Conservation (phyloP, 108 stramenopile species). For the Poteriospumella lacustris region DNA sequence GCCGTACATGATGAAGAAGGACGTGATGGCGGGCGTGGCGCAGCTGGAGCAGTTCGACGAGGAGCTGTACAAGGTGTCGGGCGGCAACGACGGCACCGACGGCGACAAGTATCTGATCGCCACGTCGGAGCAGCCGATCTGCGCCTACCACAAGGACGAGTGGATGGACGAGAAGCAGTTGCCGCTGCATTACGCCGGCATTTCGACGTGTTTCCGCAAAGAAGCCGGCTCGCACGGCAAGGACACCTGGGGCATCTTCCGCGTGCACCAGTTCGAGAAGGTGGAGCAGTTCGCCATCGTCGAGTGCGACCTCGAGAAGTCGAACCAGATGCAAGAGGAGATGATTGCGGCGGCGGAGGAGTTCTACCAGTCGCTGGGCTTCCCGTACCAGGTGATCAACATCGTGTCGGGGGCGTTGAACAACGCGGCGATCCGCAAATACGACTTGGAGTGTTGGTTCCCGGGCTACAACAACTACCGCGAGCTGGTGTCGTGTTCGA, state of each 20-base stretch:
- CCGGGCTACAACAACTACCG: slow-evolving; percentile 92
- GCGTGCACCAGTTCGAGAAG: slow-evolving; percentile 99
- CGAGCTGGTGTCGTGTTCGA: slow-evolving; percentile 95
- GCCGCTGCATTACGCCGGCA: slow-evolving; percentile 76
- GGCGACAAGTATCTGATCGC: slow-evolving; percentile 97
- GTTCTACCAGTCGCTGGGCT: slow-evolving; percentile 85
- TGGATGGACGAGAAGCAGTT: slow-evolving; percentile 61
- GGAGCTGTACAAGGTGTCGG: slow-evolving; percentile 94
- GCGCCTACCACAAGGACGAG: slow-evolving; percentile 94
- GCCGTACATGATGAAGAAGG: slow-evolving; percentile 99
- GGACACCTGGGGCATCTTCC: slow-evolving; percentile 99
- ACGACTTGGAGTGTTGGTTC: slow-evolving; percentile 98
- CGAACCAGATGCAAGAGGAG: slow-evolving; percentile 75
- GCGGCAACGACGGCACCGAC: no score
- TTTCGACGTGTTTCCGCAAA: slow-evolving; percentile 99
- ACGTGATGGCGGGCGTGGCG: slow-evolving; percentile 97
- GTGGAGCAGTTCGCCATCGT: slow-evolving; percentile 98
- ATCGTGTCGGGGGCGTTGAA: slow-evolving; percentile 92
- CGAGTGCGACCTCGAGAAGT: slow-evolving; percentile 81
- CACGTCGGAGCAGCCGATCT: slow-evolving; percentile 98
- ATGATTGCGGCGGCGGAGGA: slow-evolving; percentile 75
- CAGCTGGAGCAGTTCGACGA: slow-evolving; percentile 99
- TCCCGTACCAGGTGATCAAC: slow-evolving; percentile 94
- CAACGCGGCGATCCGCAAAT: slow-evolving; percentile 98
- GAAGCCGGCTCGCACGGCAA: slow-evolving; percentile 95